These are phyloP conservation scores for Hypsizygus marmoreus DNA, from an alignment of 768 basidiomycete species.

Conservation along the genomic window DNA sequence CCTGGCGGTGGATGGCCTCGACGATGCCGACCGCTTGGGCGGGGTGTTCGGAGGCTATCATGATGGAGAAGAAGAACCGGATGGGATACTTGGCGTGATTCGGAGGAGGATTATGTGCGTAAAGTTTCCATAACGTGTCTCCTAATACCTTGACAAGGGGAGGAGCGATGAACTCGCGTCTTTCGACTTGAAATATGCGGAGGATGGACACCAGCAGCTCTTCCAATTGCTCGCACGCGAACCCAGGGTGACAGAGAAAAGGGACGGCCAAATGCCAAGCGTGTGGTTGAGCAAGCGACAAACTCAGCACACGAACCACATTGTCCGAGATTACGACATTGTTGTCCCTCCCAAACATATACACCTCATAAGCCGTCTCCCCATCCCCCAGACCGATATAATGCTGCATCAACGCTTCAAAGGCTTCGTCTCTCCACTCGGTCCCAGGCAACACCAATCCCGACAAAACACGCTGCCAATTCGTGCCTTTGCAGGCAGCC, in stretches of 20 bases:
- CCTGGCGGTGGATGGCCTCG: conserved; percentile 34
- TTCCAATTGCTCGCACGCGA: conserved; percentile 34
- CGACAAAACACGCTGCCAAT: conserved; percentile 31
- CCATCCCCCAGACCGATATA: conserved; percentile 31
- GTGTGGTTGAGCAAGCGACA: conserved; percentile 31
- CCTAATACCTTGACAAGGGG: conserved; percentile 33
- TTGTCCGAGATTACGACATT: conserved; percentile 23
- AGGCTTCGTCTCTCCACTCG: conserved; percentile 28
- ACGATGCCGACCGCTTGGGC: conserved; percentile 39
- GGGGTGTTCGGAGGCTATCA: conserved; percentile 40
- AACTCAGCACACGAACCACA: conserved; percentile 30
- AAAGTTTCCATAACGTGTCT: conserved; percentile 37
- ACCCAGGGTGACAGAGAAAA: conserved; percentile 33
- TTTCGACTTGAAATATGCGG: conserved; percentile 34
- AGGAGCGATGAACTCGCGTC: conserved; percentile 29
- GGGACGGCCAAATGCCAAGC: conserved; percentile 29
- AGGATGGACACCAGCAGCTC: conserved; percentile 41
- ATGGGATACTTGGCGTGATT: conserved; percentile 42
- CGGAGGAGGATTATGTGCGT: conserved; percentile 32
- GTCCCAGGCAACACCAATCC: conserved; percentile 22
- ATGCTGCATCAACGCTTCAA: conserved; percentile 20
- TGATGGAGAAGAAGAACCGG: conserved; percentile 43
- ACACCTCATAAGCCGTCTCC: conserved; percentile 33
- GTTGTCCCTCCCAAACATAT: conserved; percentile 27
- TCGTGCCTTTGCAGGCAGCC: conserved; percentile 25